Evolutionary conservation across 352 stramenopile species (phyloP).

Genomic region (Nothophytophthora sp.): DNA sequence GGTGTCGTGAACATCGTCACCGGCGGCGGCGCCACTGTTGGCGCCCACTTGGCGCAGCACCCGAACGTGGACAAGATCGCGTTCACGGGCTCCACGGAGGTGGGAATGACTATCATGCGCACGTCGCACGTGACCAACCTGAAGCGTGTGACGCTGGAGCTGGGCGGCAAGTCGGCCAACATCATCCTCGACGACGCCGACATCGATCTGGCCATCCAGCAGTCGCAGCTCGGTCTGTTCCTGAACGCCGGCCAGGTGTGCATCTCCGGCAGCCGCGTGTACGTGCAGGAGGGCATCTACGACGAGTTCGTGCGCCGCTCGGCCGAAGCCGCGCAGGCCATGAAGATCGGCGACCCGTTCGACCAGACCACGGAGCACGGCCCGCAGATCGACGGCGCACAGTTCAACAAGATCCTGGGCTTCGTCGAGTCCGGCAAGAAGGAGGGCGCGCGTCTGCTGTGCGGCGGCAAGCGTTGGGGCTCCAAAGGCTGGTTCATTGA

Average conservation of each 20-base stretch:
- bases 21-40: slow-evolving; percentile 43
- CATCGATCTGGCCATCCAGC: slow-evolving; percentile 50
- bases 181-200: slow-evolving; percentile 73
- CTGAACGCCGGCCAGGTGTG: slow-evolving; percentile 89
- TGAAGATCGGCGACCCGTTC: slow-evolving; percentile 59
- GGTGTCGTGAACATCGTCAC: slow-evolving; percentile 89
- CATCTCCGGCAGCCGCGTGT: slow-evolving; percentile 72
- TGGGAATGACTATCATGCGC: slow-evolving; percentile 63
- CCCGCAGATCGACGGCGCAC: slow-evolving; percentile 55
- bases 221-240: slow-evolving; percentile 63
- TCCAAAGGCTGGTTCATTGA: slow-evolving; percentile 88
- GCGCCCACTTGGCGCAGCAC: slow-evolving; percentile 47
- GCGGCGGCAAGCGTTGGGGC: slow-evolving; percentile 68
- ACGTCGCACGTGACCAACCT: slow-evolving; percentile 58
- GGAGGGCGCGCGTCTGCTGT: slow-evolving; percentile 78
- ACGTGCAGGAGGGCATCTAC: slow-evolving; percentile 85
- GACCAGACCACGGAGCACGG: slow-evolving; percentile 34
- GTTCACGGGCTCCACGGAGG: slow-evolving; percentile 73
- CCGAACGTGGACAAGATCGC: slow-evolving; percentile 79
- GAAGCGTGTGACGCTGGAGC: slow-evolving; percentile 72
- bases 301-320: slow-evolving; percentile 78
- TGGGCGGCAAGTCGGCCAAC: slow-evolving; percentile 75
- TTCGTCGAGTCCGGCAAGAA: slow-evolving; percentile 71
- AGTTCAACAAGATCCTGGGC: slow-evolving; percentile 84
- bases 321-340: slow-evolving; percentile 45